Evolutionary conservation across 768 basidiomycete genomes (phyloP), one percentile per base, ranked within the genome.

Genomic region (Suillus luteus): DNA sequence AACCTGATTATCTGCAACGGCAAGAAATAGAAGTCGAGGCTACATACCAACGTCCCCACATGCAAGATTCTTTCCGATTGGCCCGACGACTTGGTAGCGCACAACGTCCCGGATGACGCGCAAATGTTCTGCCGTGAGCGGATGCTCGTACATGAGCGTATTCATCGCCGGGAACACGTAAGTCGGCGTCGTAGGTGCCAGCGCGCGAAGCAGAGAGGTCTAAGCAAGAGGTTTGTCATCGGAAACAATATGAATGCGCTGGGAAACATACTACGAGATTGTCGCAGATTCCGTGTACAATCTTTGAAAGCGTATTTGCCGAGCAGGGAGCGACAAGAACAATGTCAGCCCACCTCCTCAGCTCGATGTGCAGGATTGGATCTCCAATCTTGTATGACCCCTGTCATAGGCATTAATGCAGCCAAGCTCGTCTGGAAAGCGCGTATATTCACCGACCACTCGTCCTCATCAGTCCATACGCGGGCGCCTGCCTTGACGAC

Each of bases 151-250:
- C 96, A 99, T 99, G 68, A 93, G 80, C 5, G 97, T 99, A 75
- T 99, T 99, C 97, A 99, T 99, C 0, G 97, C 97, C 1, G 96
- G 97, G 71, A 96, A 99, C 43, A 99, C 76, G 70, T 90, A 95
- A 8, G 93, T 95, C 8, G 92, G 92, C 0, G 94, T 97, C 7
- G 85, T 82, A 0, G 95, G 92, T 2, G 91, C 81, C 0, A 96
- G 79, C 0, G 95, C 96, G 17, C 95, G 87, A 64, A 97, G 83
- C 6, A 97, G 82, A 17, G 94, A 90, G 11, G 88, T 90, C 89
- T 90, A 66, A 2, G 31, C 49, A 43, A 22, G 24, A 19, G 1
- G 17, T 37, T 54, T 14, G 24, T 12, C 40, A 27, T 24, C 22
- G 19, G 24, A 35, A 17, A 41, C 37, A 17, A 3, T 22, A 14